Evolutionary conservation across 768 basidiomycete genomes (phyloP), one percentile per base, ranked within the genome.

Genomic region (Favolaschia claudopus): DNA sequence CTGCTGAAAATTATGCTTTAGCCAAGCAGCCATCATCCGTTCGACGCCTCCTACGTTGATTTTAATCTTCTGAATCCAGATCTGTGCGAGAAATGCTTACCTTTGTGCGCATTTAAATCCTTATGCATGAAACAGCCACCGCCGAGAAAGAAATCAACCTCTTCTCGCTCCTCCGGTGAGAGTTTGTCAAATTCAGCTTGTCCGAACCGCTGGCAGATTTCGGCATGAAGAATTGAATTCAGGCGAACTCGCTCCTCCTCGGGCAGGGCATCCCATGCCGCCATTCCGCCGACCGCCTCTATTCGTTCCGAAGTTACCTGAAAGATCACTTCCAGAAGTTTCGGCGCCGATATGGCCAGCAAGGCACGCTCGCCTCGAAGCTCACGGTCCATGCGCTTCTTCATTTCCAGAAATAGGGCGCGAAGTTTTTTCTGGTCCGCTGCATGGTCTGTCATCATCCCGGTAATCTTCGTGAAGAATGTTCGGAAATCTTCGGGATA

Each of bases 41-140:
- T 39, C 32, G 15, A 49, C 58, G 0, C 70, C 67, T 1, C 66
- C 70, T 51, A 60, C 0, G 7, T 7, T 24, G 5, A 34, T 9
- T 1, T 7, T 19, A 48, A 22, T 14, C n/a, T n/a, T n/a, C n/a
- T n/a, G n/a, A n/a, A 64, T 14, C 62, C 40, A 3, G 59, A n/a
- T 55, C 19, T 10, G 7, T 1, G 32, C n/a, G n/a, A 20, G 32
- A 15, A 43, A 33, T 46, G 48, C 8, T 62, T 57, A 28, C 68
- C 69, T 44, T 65, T 65, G n/a, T 68, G 50, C 7, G 62, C 42
- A 44, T 72, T 73, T 17, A 71, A 39, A 24, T 72, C 68, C 49
- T 71, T 71, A 49, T 73, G 72, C 69, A 71, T 71, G 29, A 60
- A 67, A 44, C 72, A 73, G 3, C 67, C 66, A 12, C 31, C 59